These are phyloP conservation scores for Piedraia hortae DNA, from an alignment of 2,329 filamentous ascomycete genomes.

Conservation along the genomic window DNA sequence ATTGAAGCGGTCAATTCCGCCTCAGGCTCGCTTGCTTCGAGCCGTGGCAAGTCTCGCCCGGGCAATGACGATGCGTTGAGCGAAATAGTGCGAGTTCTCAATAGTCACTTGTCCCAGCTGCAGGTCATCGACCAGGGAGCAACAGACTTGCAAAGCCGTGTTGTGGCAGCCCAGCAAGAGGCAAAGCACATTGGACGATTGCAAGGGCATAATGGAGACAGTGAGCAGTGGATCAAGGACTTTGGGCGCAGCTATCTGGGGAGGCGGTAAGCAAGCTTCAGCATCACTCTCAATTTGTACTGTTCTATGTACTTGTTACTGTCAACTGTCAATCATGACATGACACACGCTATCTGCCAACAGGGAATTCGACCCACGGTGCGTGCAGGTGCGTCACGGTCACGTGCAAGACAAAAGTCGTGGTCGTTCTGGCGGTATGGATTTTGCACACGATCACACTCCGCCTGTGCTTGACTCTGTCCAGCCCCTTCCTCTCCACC, in stretches of 20 bases:
- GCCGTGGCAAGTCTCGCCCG: slow-evolving; percentile 18
- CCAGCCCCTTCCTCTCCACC: no score
- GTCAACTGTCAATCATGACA: no score
- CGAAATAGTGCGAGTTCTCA: slow-evolving; percentile 85
- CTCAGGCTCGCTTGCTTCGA: slow-evolving; percentile 41
- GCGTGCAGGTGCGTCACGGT: no score
- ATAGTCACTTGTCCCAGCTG: slow-evolving; percentile 70
- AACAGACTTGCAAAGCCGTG: slow-evolving; percentile 53
- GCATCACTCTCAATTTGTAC: no score
- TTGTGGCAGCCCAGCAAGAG: slow-evolving; percentile 54
- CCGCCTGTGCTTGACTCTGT: no score
- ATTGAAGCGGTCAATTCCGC: slow-evolving; percentile 94
- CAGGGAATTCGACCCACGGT: no score
- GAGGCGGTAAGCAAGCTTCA: slow-evolving; percentile 28
- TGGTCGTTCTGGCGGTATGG: no score
- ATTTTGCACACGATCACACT: no score
- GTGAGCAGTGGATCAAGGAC: slow-evolving; percentile 43
- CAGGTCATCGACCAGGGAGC: slow-evolving; percentile 84
- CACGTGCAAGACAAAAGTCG: no score
- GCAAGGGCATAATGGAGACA: slow-evolving; percentile 20
- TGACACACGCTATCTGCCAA: no score
- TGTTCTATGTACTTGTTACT: no score
- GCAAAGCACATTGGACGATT: slow-evolving; percentile 29
- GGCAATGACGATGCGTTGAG: slow-evolving; percentile 37
- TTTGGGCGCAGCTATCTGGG: slow-evolving; percentile 79